Percentiles rank a stretch among this genome's conserved stretches.
Evolutionary conservation across 1,284 basidiomycete genomes (phyloP).

Genomic region (Cutaneotrichosporon cyanovorans): DNA sequence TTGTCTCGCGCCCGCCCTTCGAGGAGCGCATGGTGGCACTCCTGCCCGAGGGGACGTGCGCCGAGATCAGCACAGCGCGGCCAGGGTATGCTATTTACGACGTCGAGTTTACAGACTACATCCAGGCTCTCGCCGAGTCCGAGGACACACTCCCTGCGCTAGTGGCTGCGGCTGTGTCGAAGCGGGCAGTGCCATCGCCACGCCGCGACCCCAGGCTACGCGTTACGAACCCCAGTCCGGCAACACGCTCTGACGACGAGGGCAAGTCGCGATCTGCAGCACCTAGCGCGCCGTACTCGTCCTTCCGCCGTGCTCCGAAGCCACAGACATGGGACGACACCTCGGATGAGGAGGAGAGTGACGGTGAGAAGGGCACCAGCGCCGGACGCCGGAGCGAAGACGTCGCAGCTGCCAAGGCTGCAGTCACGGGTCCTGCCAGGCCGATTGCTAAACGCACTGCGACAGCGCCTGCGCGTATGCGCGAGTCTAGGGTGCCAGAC

Average conservation of each 20-base stretch:
- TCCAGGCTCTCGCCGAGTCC: slow-evolving; percentile 26
- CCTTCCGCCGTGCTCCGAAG: slow-evolving; percentile 10
- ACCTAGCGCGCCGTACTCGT: slow-evolving; percentile 1
- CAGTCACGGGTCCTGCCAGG: not conserved
- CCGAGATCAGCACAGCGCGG: slow-evolving; percentile 35
- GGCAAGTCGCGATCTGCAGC: not conserved
- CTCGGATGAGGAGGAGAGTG: slow-evolving; percentile 15
- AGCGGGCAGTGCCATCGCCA: not conserved
- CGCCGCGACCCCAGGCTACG: not conserved
- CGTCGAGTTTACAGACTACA: slow-evolving; percentile 36
- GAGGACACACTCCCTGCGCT: slow-evolving; percentile 16
- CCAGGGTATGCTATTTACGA: slow-evolving; percentile 38
- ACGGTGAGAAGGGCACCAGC: too few species aligned
- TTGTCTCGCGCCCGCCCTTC: slow-evolving; percentile 34
- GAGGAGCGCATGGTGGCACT: slow-evolving; percentile 37
- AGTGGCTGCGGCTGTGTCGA: not conserved
- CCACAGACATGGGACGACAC: slow-evolving; percentile 16
- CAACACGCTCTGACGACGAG: not conserved
- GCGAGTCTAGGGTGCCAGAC: slow-evolving; percentile 24
- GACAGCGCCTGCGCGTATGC: slow-evolving; percentile 20
- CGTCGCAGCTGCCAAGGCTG: slow-evolving; percentile 3
- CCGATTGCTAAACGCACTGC: slow-evolving; percentile 4
- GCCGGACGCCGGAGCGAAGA: slow-evolving; percentile 13
- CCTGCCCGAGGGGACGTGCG: slow-evolving; percentile 25
- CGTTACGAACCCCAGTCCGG: not conserved